A percentile compares a stretch with the other conserved stretches of the same genome.
Evolutionary conservation across 2,329 filamentous ascomycete genomes (phyloP).

Genomic region (Dactylellina leptospora): DNA sequence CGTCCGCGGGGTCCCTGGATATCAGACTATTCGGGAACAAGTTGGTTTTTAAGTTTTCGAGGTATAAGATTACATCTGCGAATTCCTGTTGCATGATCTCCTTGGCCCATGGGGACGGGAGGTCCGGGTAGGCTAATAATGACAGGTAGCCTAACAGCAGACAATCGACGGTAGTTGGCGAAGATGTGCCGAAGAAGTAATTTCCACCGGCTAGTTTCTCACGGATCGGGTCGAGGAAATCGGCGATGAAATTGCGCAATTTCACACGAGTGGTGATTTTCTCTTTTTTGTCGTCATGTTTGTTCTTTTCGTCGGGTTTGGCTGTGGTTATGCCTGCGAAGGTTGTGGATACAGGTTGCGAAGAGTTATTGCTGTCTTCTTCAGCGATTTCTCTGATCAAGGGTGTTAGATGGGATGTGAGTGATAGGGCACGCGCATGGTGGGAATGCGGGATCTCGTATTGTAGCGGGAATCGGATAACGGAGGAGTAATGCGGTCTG

Average conservation of each 20-base stretch:
- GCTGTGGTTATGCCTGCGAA: conserved; percentile 29
- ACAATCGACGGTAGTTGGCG: conserved; percentile 77
- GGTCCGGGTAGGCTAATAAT: conserved; percentile 72
- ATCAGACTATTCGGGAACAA: not conserved
- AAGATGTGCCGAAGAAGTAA: conserved; percentile 66
- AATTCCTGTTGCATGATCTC: conserved; percentile 67
- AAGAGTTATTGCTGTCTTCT: conserved; percentile 57
- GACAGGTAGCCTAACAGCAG: conserved; percentile 80
- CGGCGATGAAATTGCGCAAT: conserved; percentile 75
- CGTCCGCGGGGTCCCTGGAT: not conserved
- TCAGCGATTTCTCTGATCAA: conserved; percentile 67
- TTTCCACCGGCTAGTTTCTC: conserved; percentile 66
- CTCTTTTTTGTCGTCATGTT: conserved; percentile 59
- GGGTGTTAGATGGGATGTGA: conserved; percentile 74
- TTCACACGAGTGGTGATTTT: conserved; percentile 56
- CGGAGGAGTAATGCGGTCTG: conserved; percentile 78
- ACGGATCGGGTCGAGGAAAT: conserved; percentile 76
- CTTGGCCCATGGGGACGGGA: conserved; percentile 71
- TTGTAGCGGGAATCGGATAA: conserved; percentile 86
- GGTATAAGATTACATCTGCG: conserved; percentile 62
- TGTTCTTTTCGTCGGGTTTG: not conserved
- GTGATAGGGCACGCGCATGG: conserved; percentile 73
- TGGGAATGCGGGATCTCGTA: conserved; percentile 82
- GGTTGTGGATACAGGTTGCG: conserved; percentile 33
- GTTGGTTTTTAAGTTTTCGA: conserved; percentile 59